Conservation (phyloP, 441 rosid species). For the Macaranga tanarius region DNA sequence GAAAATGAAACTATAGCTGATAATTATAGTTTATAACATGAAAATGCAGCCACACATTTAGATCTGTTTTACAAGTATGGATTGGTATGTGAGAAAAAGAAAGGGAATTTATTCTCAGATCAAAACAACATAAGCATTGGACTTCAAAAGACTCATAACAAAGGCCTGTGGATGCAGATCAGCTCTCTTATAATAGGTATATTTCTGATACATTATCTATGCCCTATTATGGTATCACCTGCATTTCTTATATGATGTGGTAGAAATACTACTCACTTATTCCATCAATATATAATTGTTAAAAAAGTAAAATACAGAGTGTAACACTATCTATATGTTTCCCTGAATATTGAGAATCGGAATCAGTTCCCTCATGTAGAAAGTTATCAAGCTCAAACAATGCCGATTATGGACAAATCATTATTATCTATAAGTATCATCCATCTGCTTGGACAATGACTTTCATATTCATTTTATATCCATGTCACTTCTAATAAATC, state of each 20-base stretch:
- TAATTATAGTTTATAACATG: neutral
- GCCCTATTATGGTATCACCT: too few species aligned
- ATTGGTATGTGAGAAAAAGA: neutral
- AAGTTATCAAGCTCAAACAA: neutral
- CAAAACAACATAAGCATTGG: constrained; percentile 7
- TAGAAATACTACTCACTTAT: too few species aligned
- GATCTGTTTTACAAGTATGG: neutral
- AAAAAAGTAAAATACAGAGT: too few species aligned
- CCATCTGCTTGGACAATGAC: neutral
- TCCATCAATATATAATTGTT: too few species aligned
- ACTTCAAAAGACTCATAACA: neutral
- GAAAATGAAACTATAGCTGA: neutral
- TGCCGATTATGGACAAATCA: neutral
- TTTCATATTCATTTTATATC: neutral
- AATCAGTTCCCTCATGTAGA: neutral
- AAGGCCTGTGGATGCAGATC: neutral
- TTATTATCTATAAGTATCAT: neutral
- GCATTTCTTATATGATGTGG: too few species aligned
- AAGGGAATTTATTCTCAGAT: neutral
- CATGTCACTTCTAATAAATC: neutral
- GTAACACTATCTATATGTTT: too few species aligned
- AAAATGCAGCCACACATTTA: neutral
- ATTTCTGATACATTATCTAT: neutral
- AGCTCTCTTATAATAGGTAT: neutral
- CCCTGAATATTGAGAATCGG: too few species aligned